Evolutionary conservation across 306 rosid species (phyloP).

Genomic region (Dryas octopetala): DNA sequence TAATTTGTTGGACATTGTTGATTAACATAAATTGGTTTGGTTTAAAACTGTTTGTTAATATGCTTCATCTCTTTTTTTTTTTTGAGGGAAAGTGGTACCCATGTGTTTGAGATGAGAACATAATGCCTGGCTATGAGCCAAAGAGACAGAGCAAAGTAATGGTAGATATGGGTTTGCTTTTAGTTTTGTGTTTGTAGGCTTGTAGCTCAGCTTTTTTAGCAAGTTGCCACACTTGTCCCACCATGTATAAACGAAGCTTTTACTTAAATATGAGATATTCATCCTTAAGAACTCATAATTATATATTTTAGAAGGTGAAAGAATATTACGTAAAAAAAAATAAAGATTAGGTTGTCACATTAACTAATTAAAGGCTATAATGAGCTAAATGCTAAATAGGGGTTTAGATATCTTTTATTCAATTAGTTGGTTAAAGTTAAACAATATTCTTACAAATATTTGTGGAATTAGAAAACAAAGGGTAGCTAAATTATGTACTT

Average conservation of each 20-base stretch:
- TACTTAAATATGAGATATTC: not conserved
- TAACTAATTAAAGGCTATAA: not conserved
- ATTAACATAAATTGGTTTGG: not conserved
- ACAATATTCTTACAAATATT: no score
- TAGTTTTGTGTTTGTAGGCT: not conserved
- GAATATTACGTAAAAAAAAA: not conserved
- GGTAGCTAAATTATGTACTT: not conserved
- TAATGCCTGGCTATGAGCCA: not conserved
- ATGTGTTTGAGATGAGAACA: not conserved
- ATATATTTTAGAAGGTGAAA: not conserved
- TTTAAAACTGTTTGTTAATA: not conserved
- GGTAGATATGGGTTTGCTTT: not conserved
- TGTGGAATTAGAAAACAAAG: no score
- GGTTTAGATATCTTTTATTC: no score
- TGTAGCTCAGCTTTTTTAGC: slow-evolving; percentile 3
- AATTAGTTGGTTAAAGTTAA: no score
- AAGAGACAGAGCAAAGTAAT: not conserved
- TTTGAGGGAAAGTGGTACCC: slow-evolving; percentile 10
- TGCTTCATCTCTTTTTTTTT: not conserved
- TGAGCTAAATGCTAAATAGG: no score
- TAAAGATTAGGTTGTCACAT: not conserved
- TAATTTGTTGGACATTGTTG: not conserved
- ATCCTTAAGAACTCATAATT: not conserved
- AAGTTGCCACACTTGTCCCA: slow-evolving; percentile 19
- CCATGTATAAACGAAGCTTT: slow-evolving; percentile 15